Evolutionary conservation across 139 green algal species (phyloP).

Genomic region (Nannochloris sp.): DNA sequence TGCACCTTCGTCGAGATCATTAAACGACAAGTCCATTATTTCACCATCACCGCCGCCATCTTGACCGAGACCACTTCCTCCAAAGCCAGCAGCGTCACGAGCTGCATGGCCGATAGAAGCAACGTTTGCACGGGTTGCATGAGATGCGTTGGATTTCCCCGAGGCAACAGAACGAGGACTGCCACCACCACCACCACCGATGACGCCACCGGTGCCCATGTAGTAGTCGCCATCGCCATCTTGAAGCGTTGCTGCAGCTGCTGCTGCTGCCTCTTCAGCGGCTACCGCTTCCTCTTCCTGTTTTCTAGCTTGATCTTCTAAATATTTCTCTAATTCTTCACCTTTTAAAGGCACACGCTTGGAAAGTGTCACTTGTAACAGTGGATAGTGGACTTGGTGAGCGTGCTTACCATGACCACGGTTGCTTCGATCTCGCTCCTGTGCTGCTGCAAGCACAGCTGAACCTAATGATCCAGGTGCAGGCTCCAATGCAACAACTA

Average conservation of each 20-base stretch:
- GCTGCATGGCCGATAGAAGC: not conserved
- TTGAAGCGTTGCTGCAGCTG: not conserved
- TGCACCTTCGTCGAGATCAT: no score
- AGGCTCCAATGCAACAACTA: constrained; percentile 65
- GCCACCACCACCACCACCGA: constrained; percentile 10
- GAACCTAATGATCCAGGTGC: constrained; percentile 16
- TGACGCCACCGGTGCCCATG: no score
- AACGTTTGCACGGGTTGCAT: not conserved
- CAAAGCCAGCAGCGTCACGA: not conserved
- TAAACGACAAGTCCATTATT: no score
- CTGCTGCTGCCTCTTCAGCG: constrained; percentile 3
- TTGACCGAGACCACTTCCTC: not conserved
- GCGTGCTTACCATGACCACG: not conserved
- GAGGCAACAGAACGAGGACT: not conserved
- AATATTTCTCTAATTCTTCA: constrained; percentile 59
- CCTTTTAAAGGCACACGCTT: constrained; percentile 65
- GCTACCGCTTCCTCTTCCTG: constrained; percentile 12
- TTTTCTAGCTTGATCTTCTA: constrained; percentile 9
- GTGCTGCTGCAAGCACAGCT: not conserved
- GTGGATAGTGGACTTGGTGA: not conserved
- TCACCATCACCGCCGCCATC: not conserved
- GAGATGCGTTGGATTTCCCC: not conserved
- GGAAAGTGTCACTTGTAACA: constrained; percentile 40
- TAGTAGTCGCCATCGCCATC: constrained; percentile 13
- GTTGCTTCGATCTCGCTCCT: constrained; percentile 3